These are phyloP conservation scores for Astrothelium subdiscretum DNA, from an alignment of 495 filamentous ascomycete species.

Conservation along the genomic window DNA sequence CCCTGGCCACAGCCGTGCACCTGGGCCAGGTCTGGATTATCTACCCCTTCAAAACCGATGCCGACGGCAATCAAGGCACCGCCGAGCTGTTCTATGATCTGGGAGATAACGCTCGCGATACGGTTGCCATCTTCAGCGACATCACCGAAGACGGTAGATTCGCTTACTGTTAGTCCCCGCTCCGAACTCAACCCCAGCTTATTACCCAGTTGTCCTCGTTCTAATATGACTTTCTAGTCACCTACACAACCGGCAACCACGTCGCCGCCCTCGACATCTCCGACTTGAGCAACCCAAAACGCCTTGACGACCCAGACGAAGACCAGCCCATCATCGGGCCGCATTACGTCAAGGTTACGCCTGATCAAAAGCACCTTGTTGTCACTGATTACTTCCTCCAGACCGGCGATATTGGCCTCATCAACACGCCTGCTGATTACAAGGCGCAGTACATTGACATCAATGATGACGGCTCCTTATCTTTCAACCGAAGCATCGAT, in stretches of 20 bases:
- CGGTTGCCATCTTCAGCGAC: conserved; percentile 50
- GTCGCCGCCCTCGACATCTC: conserved; percentile 53
- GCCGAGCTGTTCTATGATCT: conserved; percentile 49
- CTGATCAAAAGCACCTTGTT: conserved; percentile 50
- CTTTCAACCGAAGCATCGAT: conserved; percentile 48
- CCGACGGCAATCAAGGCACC: conserved; percentile 42
- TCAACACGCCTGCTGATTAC: conserved; percentile 53
- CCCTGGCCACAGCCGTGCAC: conserved; percentile 49
- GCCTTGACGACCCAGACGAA: conserved; percentile 48
- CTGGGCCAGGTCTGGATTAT: conserved; percentile 55
- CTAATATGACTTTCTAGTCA: conserved; percentile 24
- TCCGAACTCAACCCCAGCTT: too few species aligned
- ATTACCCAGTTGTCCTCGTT: too few species aligned
- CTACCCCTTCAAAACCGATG: conserved; percentile 45
- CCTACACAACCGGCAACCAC: conserved; percentile 51
- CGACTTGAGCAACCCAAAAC: conserved; percentile 46
- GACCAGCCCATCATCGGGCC: conserved; percentile 49
- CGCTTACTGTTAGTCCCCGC: conserved; percentile 37
- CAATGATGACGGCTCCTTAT: conserved; percentile 39
- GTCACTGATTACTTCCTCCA: conserved; percentile 58
- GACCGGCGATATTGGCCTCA: conserved; percentile 47
- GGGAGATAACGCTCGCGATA: conserved; percentile 43
- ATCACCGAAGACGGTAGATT: conserved; percentile 47
- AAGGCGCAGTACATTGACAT: conserved; percentile 53
- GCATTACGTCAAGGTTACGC: conserved; percentile 54